phyloP scores from a whole-genome alignment of 2,329 filamentous ascomycete genomes.

The Fusarium penzigii region DNA sequence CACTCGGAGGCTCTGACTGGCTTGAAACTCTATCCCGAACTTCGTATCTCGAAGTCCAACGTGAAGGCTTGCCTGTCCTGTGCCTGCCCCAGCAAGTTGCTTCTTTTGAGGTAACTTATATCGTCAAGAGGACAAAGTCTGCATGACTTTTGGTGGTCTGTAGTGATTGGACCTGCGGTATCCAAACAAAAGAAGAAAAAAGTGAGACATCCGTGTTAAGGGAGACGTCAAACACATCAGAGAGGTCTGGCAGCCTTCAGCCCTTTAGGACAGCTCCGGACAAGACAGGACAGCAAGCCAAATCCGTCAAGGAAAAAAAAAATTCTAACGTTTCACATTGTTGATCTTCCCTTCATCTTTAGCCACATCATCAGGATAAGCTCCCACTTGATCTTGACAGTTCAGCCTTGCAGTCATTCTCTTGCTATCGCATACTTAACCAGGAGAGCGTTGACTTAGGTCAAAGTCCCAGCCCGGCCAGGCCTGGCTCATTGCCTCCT shows the following conservation, averaged over 20 bases:
- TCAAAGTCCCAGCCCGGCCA: neutral
- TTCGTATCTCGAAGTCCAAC: conserved; percentile 1
- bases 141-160: neutral
- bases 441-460: neutral
- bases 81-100: neutral
- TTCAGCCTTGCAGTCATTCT: neutral
- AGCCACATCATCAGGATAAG: neutral
- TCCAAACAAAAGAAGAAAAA: too few species aligned
- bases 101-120: neutral
- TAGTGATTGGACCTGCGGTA: neutral
- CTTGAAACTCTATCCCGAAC: neutral
- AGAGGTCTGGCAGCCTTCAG: neutral
- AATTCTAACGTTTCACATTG: neutral
- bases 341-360: neutral
- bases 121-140: neutral
- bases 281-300: neutral
- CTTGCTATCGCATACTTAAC: neutral
- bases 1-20: neutral
- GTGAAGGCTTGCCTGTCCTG: neutral
- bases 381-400: neutral
- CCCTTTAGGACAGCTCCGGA: neutral
- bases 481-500: conserved; percentile 14
- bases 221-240: neutral
- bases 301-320: neutral
- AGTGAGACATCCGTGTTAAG: neutral